Base-by-base conservation (phyloP, 1,284 basidiomycete genomes). In the Trametes hirsuta region DNA sequence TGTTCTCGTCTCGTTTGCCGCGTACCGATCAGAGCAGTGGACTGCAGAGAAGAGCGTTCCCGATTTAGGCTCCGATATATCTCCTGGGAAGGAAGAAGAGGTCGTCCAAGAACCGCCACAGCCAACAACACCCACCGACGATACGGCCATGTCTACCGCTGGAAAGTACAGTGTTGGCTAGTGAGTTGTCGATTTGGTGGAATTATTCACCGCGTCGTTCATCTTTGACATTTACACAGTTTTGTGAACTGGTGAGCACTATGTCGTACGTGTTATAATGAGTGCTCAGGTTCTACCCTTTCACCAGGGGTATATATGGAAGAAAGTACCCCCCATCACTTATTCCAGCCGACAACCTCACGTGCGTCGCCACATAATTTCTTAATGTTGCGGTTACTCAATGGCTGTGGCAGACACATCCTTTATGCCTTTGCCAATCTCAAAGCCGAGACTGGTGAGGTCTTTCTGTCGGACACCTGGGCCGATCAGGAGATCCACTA, bases 341-440 rank as follows among this genome's bases (percentile, higher is more conserved):
- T 53, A 95, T 98, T 58, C 95, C 95, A 9, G 82, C 76, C 2
- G 74, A 90, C 36, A 86, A 95, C 69, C 84, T 98, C 66, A 98
- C 95, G 80, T 97, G 84, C 71, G 87, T 85, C 8, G 12, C 37
- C 42, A 30, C 14, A 40, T 22, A 39, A 57, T 44, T 9, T 53
- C 25, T 41, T 42, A 6, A 21, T n/a, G 37, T 41, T 35, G 18
- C 22, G 9, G 49, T 47, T 47, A 47, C 46, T 47, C 55, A 64
- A 50, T 30, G 8, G 30, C 53, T 53, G 51, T 34, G 55, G 58
- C 59, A 91, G 88, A 44, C 91, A 94, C 70, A 84, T 94, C 57
- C 82, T 94, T 15, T 94, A 93, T 69, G 92, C 96, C 0, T 98
- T 98, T 68, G 96, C 93, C 39, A 93, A 98, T 69, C 77, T 98